These are phyloP conservation scores for Salisapilia sapeloensis DNA, from an alignment of 352 stramenopile species.

Conservation along the genomic window DNA sequence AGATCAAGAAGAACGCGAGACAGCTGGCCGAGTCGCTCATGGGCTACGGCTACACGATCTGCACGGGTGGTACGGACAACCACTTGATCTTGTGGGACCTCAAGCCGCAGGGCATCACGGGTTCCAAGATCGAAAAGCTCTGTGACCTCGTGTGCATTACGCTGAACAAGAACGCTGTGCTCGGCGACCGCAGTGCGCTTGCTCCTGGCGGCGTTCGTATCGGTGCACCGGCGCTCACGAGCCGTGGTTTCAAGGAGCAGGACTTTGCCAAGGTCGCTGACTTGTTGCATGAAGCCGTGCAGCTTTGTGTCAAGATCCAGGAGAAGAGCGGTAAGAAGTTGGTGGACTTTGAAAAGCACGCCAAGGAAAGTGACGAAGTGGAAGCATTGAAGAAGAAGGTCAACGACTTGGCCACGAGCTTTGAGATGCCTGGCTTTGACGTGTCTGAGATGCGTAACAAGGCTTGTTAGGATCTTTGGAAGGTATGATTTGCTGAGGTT, in stretches of 20 bases:
- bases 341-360: constrained; percentile 84
- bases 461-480: constrained; percentile 9
- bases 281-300: constrained; percentile 90
- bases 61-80: constrained; percentile 97
- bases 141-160: constrained; percentile 96
- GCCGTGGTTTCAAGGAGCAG: constrained; percentile 90
- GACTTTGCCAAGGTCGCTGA: constrained; percentile 93
- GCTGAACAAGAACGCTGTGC: constrained; percentile 98
- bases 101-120: constrained; percentile 88
- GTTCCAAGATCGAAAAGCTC: constrained; percentile 97
- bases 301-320: constrained; percentile 91
- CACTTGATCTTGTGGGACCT: constrained; percentile 98
- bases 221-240: constrained; percentile 93
- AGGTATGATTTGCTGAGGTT: too few relatives aligned
- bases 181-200: constrained; percentile 91
- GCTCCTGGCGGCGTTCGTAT: constrained; percentile 92
- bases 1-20: constrained; percentile 92
- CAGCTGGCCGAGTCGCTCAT: constrained; percentile 85
- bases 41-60: constrained; percentile 91
- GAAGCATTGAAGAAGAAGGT: constrained; percentile 84
- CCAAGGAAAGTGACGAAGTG: constrained; percentile 73
- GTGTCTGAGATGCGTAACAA: constrained; percentile 82
- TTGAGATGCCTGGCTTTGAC: constrained; percentile 95
- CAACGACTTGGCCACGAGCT: constrained; percentile 86
- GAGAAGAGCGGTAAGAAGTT: constrained; percentile 83